phyloP scores from a whole-genome alignment of 1,284 basidiomycete genomes.

The Baeospora myosura region DNA sequence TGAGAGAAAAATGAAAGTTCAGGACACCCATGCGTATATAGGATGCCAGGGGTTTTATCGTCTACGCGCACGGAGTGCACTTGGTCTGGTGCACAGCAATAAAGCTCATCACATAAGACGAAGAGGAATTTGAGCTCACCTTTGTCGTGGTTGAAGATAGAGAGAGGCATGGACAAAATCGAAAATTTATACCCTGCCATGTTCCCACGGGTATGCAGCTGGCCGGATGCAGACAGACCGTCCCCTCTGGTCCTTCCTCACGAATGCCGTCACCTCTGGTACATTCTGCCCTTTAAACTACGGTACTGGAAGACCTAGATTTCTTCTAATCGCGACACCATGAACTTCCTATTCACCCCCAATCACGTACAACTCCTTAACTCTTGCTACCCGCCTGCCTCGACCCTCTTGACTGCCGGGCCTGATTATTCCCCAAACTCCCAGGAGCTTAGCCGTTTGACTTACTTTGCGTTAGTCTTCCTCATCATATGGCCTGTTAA shows the following conservation, averaged over 20 bases:
- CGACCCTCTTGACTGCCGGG: conserved; percentile 67
- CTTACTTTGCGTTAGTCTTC: conserved; percentile 72
- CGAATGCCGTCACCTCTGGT: background rate
- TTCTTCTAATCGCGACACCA: conserved; percentile 17
- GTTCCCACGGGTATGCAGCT: background rate
- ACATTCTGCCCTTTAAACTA: conserved; percentile 1
- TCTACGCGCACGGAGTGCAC: conserved; percentile 31
- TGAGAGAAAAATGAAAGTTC: conserved; percentile 22
- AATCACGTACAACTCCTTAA: conserved; percentile 84
- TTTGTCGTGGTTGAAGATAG: conserved; percentile 2
- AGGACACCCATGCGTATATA: conserved; percentile 42
- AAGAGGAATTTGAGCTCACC: conserved; percentile 7
- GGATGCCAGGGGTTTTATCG: conserved; percentile 37
- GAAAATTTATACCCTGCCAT: background rate
- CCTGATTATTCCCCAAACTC: conserved; percentile 82
- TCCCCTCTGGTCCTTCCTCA: too few relatives aligned
- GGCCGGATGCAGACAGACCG: conserved; percentile 1
- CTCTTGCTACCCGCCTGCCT: conserved; percentile 85
- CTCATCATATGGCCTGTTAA: background rate
- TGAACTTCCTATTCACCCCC: conserved; percentile 66
- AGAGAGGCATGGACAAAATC: too few relatives aligned
- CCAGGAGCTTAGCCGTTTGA: conserved; percentile 86
- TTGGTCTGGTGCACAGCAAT: conserved; percentile 53
- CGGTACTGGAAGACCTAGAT: conserved; percentile 9
- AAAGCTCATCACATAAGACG: conserved; percentile 15